Evolutionary conservation across 1,284 basidiomycete genomes (phyloP).

Genomic region (Thecaphora thlaspeos): DNA sequence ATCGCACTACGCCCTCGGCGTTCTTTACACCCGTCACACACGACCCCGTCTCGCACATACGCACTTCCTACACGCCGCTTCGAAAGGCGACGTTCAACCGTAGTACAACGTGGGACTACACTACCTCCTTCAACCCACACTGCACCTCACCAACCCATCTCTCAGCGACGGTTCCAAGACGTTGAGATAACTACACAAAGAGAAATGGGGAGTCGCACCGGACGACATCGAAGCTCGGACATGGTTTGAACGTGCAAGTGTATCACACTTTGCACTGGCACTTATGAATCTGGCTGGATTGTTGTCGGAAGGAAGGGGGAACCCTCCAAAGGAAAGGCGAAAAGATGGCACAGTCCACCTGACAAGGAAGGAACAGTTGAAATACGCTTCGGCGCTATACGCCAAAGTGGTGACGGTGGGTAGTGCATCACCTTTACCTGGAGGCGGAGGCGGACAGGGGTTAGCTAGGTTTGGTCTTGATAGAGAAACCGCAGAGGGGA

Average conservation of each 20-base stretch:
- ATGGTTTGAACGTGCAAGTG: constrained; percentile 35
- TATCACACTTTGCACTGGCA: constrained; percentile 15
- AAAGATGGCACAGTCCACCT: not conserved
- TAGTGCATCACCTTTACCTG: not conserved
- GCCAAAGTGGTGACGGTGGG: constrained; percentile 1
- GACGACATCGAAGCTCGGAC: constrained; percentile 39
- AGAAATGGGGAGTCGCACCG: constrained; percentile 35
- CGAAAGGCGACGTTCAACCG: constrained; percentile 44
- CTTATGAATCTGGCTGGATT: constrained; percentile 26
- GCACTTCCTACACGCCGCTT: constrained; percentile 42
- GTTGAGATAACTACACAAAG: constrained; percentile 32
- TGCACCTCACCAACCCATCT: not conserved
- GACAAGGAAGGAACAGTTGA: not conserved
- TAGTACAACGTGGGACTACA: constrained; percentile 46
- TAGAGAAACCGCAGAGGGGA: not conserved
- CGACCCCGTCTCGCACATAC: constrained; percentile 7
- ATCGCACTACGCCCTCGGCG: constrained; percentile 23
- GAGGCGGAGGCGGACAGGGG: not conserved
- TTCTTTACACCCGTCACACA: constrained; percentile 13
- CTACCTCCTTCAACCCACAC: constrained; percentile 19
- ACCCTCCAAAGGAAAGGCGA: no score
- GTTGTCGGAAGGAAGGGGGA: constrained; percentile 11
- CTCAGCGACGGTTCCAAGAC: constrained; percentile 16
- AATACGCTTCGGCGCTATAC: not conserved
- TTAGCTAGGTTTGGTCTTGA: not conserved